Base-by-base conservation (phyloP, 352 stramenopile genomes). In the Globisporangium solare region DNA sequence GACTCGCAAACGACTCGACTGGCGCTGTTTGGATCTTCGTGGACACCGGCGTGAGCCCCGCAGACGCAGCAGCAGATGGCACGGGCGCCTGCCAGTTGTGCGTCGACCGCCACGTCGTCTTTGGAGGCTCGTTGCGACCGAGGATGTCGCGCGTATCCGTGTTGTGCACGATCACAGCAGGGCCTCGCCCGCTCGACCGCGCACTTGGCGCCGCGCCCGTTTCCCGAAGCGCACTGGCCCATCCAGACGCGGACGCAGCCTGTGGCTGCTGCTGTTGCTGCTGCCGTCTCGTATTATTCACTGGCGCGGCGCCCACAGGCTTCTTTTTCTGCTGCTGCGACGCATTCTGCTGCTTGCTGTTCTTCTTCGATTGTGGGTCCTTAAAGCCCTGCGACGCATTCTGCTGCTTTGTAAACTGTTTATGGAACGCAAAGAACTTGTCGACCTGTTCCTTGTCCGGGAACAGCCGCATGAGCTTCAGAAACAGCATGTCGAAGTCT, bases 401-500 rank as follows among this genome's bases (percentile, higher is more conserved):
- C 12, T 61, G 54, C 6, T 74, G 68, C 56, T 80, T 83, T 11
- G 51, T 75, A 11, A 73, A 40, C 22, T 86, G 67, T 35, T 78
- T 78, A 55, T 92, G 82, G 57, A 85, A 75, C 46, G 60, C 58
- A 51, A 88, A 76, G 45, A 92, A 84, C 41, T 72, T 66, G 43
- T 85, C 67, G 10, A 89, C 72, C 53, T 89, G 82, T 22, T 77
- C 61, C 41, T 73, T 72, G 51, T 92, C 79, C 1, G 82, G 82
- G 6, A 76, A 88, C 13, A 92, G 49, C 27, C 72, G 70, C 80
- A 94, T 92, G 17, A 94, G 67, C 48, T 75, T 79, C 10, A 92
- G 40, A n/a, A 94, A 92, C 21, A 92, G 71, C 60, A 83, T 71
- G 41, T 78, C 67, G 58, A 94, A 94, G 20, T 91, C 75, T 0